Conservation (phyloP, 2,329 filamentous ascomycete species). For the Ceratocystis harringtonii region DNA sequence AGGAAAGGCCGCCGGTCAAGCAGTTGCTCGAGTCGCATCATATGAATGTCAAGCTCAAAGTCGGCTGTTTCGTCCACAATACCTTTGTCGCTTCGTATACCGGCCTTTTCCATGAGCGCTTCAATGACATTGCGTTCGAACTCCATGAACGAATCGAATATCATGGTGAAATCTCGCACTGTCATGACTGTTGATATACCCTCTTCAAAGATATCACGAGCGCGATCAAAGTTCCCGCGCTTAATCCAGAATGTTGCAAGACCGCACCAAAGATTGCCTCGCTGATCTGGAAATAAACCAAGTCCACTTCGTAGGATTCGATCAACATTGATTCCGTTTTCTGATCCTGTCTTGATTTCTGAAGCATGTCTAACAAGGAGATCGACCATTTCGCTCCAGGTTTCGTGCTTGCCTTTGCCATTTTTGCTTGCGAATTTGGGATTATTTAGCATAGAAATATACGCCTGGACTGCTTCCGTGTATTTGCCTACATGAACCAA, state of each 20-base stretch:
- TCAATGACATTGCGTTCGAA: slow-evolving; percentile 95
- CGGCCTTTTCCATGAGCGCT: slow-evolving; percentile 76
- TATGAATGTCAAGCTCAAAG: slow-evolving; percentile 85
- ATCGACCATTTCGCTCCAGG: slow-evolving; percentile 97
- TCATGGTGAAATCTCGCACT: slow-evolving; percentile 86
- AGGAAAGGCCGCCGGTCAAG: slow-evolving; percentile 96
- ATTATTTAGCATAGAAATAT: slow-evolving; percentile 86
- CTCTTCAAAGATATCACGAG: slow-evolving; percentile 87
- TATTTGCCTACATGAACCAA: slow-evolving; percentile 68
- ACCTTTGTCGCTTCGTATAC: slow-evolving; percentile 62
- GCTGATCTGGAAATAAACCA: slow-evolving; percentile 76
- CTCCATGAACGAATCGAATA: slow-evolving; percentile 92
- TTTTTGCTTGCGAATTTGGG: slow-evolving; percentile 81
- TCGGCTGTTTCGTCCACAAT: slow-evolving; percentile 69
- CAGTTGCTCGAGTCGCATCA: slow-evolving; percentile 95
- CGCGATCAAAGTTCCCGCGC: slow-evolving; percentile 78
- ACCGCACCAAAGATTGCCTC: slow-evolving; percentile 88
- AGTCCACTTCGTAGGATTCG: slow-evolving; percentile 88
- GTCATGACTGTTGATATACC: slow-evolving; percentile 98
- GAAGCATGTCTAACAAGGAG: slow-evolving; percentile 80
- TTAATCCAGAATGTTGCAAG: slow-evolving; percentile 95
- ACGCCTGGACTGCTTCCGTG: slow-evolving; percentile 79
- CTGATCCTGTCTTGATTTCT: slow-evolving; percentile 65
- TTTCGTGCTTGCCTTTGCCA: slow-evolving; percentile 85
- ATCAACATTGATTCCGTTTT: slow-evolving; percentile 77